Conservation (phyloP, 2,329 filamentous ascomycete species). For the Aspergillus sp. region DNA sequence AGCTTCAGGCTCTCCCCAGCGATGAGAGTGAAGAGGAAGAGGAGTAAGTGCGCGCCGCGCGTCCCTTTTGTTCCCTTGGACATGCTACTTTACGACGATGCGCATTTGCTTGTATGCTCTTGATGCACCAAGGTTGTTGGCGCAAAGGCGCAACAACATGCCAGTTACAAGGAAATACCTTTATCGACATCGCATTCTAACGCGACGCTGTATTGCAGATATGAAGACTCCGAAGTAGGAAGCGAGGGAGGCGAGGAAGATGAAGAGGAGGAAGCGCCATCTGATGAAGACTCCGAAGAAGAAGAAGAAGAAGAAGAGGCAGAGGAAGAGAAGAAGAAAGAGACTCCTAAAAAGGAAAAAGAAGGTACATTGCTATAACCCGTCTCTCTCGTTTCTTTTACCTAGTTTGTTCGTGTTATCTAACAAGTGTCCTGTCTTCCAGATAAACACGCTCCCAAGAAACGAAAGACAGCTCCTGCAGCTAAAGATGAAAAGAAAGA, state of each 20-base stretch:
- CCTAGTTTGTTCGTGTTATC: background rate
- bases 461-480: conserved; percentile 14
- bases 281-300: conserved; percentile 23
- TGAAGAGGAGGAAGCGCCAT: conserved; percentile 17
- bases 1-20: conserved; percentile 45
- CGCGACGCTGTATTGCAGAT: conserved; percentile 16
- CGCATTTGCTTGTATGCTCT: no score
- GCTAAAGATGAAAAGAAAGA: conserved; percentile 8
- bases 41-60: conserved; percentile 30
- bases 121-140: no score
- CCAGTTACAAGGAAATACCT: no score
- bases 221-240: conserved; percentile 27
- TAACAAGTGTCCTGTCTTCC: background rate
- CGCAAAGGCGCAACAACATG: no score
- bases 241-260: conserved; percentile 15
- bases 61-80: conserved; percentile 10
- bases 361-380: conserved; percentile 1
- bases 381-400: background rate
- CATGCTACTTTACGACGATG: no score
- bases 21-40: conserved; percentile 49
- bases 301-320: conserved; percentile 24
- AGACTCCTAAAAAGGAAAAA: conserved; percentile 13
- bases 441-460: background rate
- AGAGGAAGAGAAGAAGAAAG: conserved; percentile 21
- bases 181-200: no score